Evolutionary conservation across 2,329 filamentous ascomycete genomes (phyloP), one percentile per base, ranked within the genome.

Genomic region (Alternaria incomplexa): DNA sequence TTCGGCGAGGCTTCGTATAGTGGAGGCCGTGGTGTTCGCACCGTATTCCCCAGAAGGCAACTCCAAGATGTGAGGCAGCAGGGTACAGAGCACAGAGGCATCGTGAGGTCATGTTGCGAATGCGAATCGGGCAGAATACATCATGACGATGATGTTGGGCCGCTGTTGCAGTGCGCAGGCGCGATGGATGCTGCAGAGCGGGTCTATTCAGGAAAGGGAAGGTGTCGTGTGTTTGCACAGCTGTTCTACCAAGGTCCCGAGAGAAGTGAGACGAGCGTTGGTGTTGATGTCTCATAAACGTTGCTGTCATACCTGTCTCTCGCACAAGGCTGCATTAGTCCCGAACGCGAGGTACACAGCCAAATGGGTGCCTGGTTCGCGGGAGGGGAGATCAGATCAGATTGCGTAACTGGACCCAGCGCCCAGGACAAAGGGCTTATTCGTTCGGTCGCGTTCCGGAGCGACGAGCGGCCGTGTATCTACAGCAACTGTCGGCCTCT

Each of bases 401-500:
- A 52, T 59, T 59, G 60, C 32, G 56, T 51, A 25, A 30, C 30
- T 51, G 55, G 52, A 46, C 17, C 48, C 60, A 59, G 56, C 56
- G 45, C 50, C 47, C 28, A 44, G 52, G 43, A 23, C 48, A 44
- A 48, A 50, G 32, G 50, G 46, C 48, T 46, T 6, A 54, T 53
- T 60, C 40, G 51, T 17, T 59, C 56, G 46, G 51, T 36, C 63
- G 54, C 43, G 44, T 47, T 62, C 53, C 55, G 54, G 58, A 50
- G 43, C 25, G 43, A 52, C 43, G 44, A 30, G 46, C 25, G 36
- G 56, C 51, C 51, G 62, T 55, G 51, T 56, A 55, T 28, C 46
- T 52, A 52, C 56, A 55, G 60, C 60, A 54, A 63, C 47, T 59
- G 44, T 56, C 56, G 30, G 43, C 52, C 46, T 45, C 44, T 59